phyloP scores from a whole-genome alignment of 352 stramenopile genomes.

The Chrysophaeum taylorii region DNA sequence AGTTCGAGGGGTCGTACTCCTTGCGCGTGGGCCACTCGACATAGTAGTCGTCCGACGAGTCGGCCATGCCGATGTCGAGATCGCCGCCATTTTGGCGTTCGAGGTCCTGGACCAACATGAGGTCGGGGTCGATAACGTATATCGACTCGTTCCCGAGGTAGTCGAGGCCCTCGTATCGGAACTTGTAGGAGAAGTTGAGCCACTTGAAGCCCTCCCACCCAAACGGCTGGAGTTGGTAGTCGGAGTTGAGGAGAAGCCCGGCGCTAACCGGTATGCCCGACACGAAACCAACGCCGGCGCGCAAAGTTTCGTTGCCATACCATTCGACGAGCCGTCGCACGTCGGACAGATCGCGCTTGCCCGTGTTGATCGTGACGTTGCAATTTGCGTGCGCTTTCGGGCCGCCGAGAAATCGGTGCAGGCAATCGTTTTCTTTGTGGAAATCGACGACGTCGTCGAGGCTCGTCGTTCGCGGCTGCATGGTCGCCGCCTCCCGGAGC shows the following conservation, averaged over 20 bases:
- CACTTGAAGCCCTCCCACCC: neutral
- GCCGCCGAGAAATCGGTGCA: neutral
- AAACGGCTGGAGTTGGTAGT: neutral
- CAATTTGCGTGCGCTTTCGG: neutral
- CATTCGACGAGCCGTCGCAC: neutral
- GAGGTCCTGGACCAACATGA: neutral
- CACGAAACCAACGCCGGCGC: neutral
- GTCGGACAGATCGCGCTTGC: neutral
- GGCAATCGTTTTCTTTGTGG: neutral
- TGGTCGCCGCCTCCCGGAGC: neutral
- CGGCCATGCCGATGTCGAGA: constrained; percentile 8
- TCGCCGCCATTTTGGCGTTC: neutral
- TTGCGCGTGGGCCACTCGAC: constrained; percentile 1
- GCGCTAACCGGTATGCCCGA: neutral
- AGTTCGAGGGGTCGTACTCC: neutral
- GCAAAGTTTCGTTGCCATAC: neutral
- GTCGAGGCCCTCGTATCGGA: neutral
- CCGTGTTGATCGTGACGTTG: neutral
- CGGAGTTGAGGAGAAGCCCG: no score
- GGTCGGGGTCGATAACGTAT: neutral
- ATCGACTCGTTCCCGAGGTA: neutral
- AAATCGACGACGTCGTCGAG: neutral
- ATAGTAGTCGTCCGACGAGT: neutral
- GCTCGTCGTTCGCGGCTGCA: no score
- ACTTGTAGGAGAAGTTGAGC: neutral